Base-by-base conservation (phyloP, 2,329 filamentous ascomycete genomes). In the Westerdykella aurantiaca region DNA sequence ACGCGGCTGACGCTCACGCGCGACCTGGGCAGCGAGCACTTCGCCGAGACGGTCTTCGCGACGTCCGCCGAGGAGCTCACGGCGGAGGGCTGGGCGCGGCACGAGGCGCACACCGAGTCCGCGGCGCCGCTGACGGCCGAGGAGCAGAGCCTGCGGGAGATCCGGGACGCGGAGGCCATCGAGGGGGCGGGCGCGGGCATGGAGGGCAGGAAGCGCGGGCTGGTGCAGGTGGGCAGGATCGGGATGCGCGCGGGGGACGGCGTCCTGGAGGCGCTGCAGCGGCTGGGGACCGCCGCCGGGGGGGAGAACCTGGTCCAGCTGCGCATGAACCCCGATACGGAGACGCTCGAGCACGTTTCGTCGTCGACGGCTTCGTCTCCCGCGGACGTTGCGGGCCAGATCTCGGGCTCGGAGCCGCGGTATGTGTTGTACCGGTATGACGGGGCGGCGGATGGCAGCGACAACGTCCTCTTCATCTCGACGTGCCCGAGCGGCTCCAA, bases 351-450 rank as follows among this genome's bases (percentile, higher is more conserved):
- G n/a, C n/a, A 9, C 6, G 33, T 35, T 35, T 29, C 25, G 4
- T 29, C 25, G 7, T 80, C 81, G 1, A 72, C 77, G 3, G 72
- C 74, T 1, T 66, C 67, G 9, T 67, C 72, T 0, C 78, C 87
- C 18, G 51, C 72, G 17, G 76, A 80, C 29, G 76, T 91, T 4
- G 69, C 77, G 0, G 60, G 67, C 4, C 68, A 70, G 17, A 87
- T 94, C 48, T 83, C 84, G 5, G 52, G 75, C 9, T 76, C 74
- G 16, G 84, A 88, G 64, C 87, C 87, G 4, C 77, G 87, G 35
- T 91, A 88, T 65, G 84, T 82, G 6, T 88, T 93, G 63, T 93
- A 84, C 73, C 77, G 82, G 22, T 86, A 82, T 64, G 77, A 84
- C 58, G 76, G 76, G 34, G 69, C 61, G 3, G 55, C 80, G 48